Percentiles rank a stretch among this genome's conserved stretches.
phyloP scores from a whole-genome alignment of 768 basidiomycete species.

The Suillus variegatus region DNA sequence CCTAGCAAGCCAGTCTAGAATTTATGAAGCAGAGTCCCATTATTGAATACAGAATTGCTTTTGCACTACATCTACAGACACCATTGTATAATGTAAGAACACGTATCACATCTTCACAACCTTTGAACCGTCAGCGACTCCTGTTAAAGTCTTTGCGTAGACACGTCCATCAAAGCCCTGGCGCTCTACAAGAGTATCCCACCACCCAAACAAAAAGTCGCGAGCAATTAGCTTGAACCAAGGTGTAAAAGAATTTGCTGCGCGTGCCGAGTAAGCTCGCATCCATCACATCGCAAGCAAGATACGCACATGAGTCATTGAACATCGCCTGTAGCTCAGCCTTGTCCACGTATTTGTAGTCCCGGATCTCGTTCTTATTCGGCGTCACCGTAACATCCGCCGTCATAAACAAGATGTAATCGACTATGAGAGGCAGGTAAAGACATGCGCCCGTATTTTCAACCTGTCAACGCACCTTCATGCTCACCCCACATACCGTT shows the following conservation, averaged over 20 bases:
- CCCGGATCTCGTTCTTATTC: constrained; percentile 90
- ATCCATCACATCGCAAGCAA: constrained; percentile 7
- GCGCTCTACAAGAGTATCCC: constrained; percentile 83
- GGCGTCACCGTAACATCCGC: constrained; percentile 80
- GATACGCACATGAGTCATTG: constrained; percentile 61
- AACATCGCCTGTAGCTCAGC: constrained; percentile 92
- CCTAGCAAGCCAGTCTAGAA: too few relatives aligned
- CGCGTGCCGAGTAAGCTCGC: background rate
- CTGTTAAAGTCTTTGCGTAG: constrained; percentile 48
- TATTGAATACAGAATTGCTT: too few relatives aligned
- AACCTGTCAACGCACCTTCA: constrained; percentile 64
- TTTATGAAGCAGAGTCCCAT: background rate
- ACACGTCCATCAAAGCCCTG: constrained; percentile 57
- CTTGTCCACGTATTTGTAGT: constrained; percentile 89
- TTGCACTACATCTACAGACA: too few relatives aligned
- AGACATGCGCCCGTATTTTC: background rate
- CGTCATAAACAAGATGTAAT: constrained; percentile 96
- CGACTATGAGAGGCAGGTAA: constrained; percentile 57
- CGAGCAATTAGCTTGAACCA: constrained; percentile 99
- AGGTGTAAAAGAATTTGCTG: constrained; percentile 91
- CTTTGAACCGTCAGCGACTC: constrained; percentile 68
- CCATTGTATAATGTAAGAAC: too few relatives aligned
- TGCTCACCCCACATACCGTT: constrained; percentile 97
- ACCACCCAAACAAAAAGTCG: constrained; percentile 98
- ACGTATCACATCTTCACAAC: constrained; percentile 57